Base-by-base conservation (phyloP, 2,329 filamentous ascomycete species). In the Xylariaceae sp. region DNA sequence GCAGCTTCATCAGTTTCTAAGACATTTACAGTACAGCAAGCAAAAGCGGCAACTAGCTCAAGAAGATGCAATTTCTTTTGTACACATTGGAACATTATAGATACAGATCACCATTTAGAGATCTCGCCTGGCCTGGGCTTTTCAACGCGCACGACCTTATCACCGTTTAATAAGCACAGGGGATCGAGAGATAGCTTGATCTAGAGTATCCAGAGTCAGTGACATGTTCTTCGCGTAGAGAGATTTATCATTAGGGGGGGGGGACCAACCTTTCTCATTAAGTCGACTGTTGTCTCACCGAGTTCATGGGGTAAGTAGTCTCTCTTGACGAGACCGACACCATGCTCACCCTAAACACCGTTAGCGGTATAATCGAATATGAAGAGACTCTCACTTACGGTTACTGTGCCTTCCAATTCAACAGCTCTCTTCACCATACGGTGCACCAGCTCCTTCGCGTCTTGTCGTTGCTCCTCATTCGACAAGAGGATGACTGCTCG, bases 341-440 rank as follows among this genome's bases (percentile, higher is more conserved):
- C 88, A 64, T 94, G 88, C 67, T 94, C 88, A 43, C 88, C 88
- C 75, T 79, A 42, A 33, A 32, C 21, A 10, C 38, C 8, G 37
- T 48, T 12, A 53, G 38, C 29, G 14, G 25, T 27, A 8, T 12
- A 2, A 23, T 32, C 17, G 17, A 14, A 22, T 3, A 5, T 21
- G 14, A 20, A 22, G 19, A 36, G 22, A 5, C 23, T 14, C 16
- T 21, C 19, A 59, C 73, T 58, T 58, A 79, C 76, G 11, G 88
- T 91, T 1, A 90, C 87, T 0, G 88, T 93, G 7, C 88, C 88
- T 66, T 93, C 88, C 71, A 90, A 78, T 68, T 89, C 86, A 39
- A 94, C 82, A 0, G 88, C 88, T 50, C 86, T 76, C 75, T 91
- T 90, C 45, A 92, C 86, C 88, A 93, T 93, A 47, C 82, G 76